These are phyloP conservation scores for Pseudogymnoascus pannorum DNA, from an alignment of 2,329 filamentous ascomycete genomes.

Conservation along the genomic window DNA sequence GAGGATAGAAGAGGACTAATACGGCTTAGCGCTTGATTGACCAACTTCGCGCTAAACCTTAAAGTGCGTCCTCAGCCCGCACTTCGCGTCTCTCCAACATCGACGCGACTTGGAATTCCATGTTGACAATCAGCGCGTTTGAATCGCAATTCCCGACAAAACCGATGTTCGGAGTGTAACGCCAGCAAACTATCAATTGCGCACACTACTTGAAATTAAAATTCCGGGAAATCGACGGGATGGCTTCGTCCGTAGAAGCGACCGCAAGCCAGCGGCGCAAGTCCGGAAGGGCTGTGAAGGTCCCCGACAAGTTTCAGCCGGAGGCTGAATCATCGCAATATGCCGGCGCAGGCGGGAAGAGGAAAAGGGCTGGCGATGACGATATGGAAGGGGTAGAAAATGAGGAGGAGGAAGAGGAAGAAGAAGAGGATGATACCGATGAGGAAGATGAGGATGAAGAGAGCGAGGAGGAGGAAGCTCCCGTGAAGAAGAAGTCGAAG, in stretches of 20 bases:
- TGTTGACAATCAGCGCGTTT: slow-evolving; percentile 1
- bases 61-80: slow-evolving; percentile 5
- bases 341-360: slow-evolving; percentile 41
- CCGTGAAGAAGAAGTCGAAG: slow-evolving; percentile 29
- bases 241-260: slow-evolving; percentile 44
- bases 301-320: slow-evolving; percentile 52
- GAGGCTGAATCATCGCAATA: slow-evolving; percentile 34
- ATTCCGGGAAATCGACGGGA: slow-evolving; percentile 40
- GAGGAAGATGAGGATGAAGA: slow-evolving; percentile 36
- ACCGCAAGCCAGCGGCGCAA: slow-evolving; percentile 50
- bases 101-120: slow-evolving; percentile 1
- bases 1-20: not conserved
- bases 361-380: slow-evolving; percentile 47
- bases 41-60: slow-evolving; percentile 1
- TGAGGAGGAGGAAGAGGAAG: slow-evolving; percentile 36
- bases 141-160: not conserved
- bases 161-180: slow-evolving; percentile 5
- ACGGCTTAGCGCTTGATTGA: not conserved
- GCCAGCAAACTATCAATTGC: not conserved
- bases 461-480: slow-evolving; percentile 40
- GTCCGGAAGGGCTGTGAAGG: slow-evolving; percentile 60
- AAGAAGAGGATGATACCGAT: slow-evolving; percentile 34
- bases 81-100: slow-evolving; percentile 3
- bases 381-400: slow-evolving; percentile 42
- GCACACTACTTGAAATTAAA: not conserved